Evolutionary conservation across 805 yeast genomes (phyloP).

Genomic region (Candida boleticola): DNA sequence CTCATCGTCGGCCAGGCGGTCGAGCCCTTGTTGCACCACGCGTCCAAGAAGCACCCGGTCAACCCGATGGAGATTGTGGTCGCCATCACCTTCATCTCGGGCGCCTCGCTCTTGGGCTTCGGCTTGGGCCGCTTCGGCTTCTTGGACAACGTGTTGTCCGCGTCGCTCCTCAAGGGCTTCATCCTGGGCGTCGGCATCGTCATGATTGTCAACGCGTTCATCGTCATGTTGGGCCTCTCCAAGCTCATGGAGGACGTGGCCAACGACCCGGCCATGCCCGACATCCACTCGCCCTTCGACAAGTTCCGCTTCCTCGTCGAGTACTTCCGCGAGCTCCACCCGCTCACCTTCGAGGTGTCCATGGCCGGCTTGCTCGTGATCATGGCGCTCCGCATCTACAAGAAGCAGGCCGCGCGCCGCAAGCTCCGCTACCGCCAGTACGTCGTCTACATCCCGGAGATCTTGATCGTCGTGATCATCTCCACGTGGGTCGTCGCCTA

Average conservation of each 20-base stretch:
- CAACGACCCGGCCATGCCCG: constrained; percentile 30
- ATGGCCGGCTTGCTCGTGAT: constrained; percentile 48
- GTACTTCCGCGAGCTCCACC: constrained; percentile 49
- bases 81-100: constrained; percentile 71
- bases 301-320: constrained; percentile 58
- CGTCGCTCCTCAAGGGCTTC: constrained; percentile 41
- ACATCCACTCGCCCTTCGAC: constrained; percentile 61
- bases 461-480: constrained; percentile 66
- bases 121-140: constrained; percentile 87
- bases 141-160: constrained; percentile 42
- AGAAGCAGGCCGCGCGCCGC: constrained; percentile 26
- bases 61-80: constrained; percentile 57
- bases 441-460: constrained; percentile 78
- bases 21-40: constrained; percentile 40
- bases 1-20: constrained; percentile 47
- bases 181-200: constrained; percentile 45
- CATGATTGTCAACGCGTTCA: constrained; percentile 58
- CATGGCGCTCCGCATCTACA: constrained; percentile 41
- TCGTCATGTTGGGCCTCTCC: constrained; percentile 69
- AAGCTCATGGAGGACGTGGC: constrained; percentile 38
- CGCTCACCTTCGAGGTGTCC: constrained; percentile 63
- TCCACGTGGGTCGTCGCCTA: constrained; percentile 52
- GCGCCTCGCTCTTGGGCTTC: constrained; percentile 64
- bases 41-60: constrained; percentile 22
- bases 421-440: constrained; percentile 13